A percentile compares a stretch with the other conserved stretches of the same genome.
These are phyloP conservation scores for Monilinia fructigena DNA, from an alignment of 2,329 filamentous ascomycete genomes.

Conservation along the genomic window DNA sequence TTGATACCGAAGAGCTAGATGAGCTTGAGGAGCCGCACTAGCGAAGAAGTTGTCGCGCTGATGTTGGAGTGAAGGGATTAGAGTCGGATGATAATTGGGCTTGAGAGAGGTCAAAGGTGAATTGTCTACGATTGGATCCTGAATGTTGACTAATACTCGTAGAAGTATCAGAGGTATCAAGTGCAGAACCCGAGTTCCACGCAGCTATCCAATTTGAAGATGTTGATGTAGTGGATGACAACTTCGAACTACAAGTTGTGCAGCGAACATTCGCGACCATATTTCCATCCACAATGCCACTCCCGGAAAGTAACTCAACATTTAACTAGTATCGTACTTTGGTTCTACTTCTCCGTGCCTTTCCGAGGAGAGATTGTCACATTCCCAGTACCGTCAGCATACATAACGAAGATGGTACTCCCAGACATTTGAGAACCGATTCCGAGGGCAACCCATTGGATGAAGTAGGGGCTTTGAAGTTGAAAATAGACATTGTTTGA, in stretches of 20 bases:
- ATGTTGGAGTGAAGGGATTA: slow-evolving; percentile 33
- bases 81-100: slow-evolving; percentile 31
- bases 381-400: slow-evolving; percentile 50
- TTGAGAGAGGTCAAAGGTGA: slow-evolving; percentile 34
- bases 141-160: slow-evolving; percentile 31
- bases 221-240: slow-evolving; percentile 26
- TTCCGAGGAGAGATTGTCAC: slow-evolving; percentile 56
- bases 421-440: slow-evolving; percentile 55
- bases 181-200: slow-evolving; percentile 33
- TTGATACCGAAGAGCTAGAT: neutral
- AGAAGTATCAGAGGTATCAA: slow-evolving; percentile 29
- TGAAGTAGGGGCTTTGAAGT: slow-evolving; percentile 53
- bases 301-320: slow-evolving; percentile 48
- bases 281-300: slow-evolving; percentile 51
- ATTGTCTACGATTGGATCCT: slow-evolving; percentile 19
- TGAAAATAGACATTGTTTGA: slow-evolving; percentile 57
- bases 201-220: slow-evolving; percentile 36
- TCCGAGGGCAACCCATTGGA: slow-evolving; percentile 57
- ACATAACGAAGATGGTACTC: slow-evolving; percentile 59
- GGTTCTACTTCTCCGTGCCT: slow-evolving; percentile 47
- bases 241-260: slow-evolving; percentile 34
- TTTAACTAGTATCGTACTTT: slow-evolving; percentile 43
- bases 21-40: slow-evolving; percentile 15
- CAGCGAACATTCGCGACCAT: slow-evolving; percentile 59
- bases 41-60: slow-evolving; percentile 21